Conservation (phyloP, 1,139 yeast genomes). For the Starmera stellimalicola region DNA sequence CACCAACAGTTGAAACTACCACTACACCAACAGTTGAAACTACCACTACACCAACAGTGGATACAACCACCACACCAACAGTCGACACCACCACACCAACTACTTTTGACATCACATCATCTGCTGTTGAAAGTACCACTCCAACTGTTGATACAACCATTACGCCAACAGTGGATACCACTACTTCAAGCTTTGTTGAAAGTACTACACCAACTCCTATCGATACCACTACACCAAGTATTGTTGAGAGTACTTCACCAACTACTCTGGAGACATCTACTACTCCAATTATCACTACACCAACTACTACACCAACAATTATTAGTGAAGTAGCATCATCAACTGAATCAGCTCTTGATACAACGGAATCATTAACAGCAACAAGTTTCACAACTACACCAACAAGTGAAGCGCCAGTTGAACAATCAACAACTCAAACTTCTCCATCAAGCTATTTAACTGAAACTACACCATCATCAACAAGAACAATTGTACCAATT, state of each 20-base stretch:
- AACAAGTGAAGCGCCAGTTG: neutral
- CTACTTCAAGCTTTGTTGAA: neutral
- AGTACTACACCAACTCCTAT: constrained; percentile 1
- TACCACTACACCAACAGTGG: neutral
- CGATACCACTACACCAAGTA: constrained; percentile 8
- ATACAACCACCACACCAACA: constrained; percentile 2
- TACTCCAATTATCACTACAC: constrained; percentile 14
- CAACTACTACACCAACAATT: constrained; percentile 2
- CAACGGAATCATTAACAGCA: neutral
- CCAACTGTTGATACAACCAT: constrained; percentile 1
- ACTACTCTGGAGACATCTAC: constrained; percentile 19
- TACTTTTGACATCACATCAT: constrained; percentile 1
- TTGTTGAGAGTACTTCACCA: constrained; percentile 7
- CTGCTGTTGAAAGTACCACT: neutral
- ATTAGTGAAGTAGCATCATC: neutral
- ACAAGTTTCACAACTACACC: no score
- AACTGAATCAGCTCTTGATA: neutral
- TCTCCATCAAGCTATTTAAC: neutral
- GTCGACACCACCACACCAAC: constrained; percentile 4
- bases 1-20: neutral
- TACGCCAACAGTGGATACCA: constrained; percentile 2
- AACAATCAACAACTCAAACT: neutral
- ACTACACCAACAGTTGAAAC: constrained; percentile 1
- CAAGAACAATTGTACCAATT: neutral
- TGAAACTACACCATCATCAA: neutral